These are phyloP conservation scores for Rhizophora apiculata DNA, from an alignment of 345 rosid species.

Conservation along the genomic window DNA sequence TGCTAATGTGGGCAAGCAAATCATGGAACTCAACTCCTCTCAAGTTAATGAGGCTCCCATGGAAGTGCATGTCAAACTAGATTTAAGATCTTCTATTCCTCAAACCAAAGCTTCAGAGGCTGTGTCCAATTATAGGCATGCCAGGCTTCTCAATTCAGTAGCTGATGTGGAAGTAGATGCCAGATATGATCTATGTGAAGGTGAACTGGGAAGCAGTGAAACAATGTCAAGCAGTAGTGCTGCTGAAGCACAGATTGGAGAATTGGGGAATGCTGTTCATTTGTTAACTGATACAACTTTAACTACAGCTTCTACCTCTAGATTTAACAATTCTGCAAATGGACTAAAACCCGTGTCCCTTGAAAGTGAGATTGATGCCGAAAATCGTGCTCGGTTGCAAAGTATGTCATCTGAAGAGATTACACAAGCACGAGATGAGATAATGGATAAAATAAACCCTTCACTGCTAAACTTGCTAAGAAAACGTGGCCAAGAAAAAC, in stretches of 20 bases:
- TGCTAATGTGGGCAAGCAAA: slow-evolving; percentile 11
- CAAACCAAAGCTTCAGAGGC: slow-evolving; percentile 12
- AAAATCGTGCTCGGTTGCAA: slow-evolving; percentile 58
- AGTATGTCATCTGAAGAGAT: slow-evolving; percentile 75
- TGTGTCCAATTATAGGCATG: slow-evolving; percentile 13
- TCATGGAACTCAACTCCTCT: slow-evolving; percentile 10
- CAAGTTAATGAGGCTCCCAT: slow-evolving; percentile 19
- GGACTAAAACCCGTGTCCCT: slow-evolving; percentile 41
- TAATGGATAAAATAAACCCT: slow-evolving; percentile 77
- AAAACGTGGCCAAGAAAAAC: slow-evolving; percentile 56
- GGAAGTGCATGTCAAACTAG: slow-evolving; percentile 31
- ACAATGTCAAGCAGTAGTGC: slow-evolving; percentile 15
- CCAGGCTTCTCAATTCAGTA: slow-evolving; percentile 9
- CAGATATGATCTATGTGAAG: slow-evolving; percentile 3
- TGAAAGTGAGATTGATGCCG: slow-evolving; percentile 75
- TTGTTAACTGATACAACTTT: slow-evolving; percentile 7
- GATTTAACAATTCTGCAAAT: slow-evolving; percentile 26
- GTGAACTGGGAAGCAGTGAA: slow-evolving; percentile 21
- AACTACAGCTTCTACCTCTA: slow-evolving; percentile 26
- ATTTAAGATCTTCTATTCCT: slow-evolving; percentile 14
- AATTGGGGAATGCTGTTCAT: slow-evolving; percentile 17
- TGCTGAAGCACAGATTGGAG: slow-evolving; percentile 10
- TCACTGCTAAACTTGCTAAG: slow-evolving; percentile 56
- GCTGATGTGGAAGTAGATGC: slow-evolving; percentile 26
- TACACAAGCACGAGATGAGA: slow-evolving; percentile 74